Evolutionary conservation across 495 filamentous ascomycete species (phyloP).

Genomic region (Penicillium mononematosum): DNA sequence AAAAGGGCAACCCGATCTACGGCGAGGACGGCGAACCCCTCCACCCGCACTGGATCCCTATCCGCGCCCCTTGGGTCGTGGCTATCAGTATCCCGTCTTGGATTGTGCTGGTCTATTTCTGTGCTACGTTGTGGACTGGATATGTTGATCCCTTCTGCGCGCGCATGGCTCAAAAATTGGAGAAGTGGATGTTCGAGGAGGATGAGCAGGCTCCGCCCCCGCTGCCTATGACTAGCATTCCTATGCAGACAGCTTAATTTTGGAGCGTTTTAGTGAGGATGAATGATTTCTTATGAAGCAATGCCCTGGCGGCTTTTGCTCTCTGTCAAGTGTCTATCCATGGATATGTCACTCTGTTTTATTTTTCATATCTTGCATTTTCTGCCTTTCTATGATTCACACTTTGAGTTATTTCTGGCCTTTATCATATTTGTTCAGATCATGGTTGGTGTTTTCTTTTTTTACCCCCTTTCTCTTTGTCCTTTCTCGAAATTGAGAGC

Average conservation of each 20-base stretch:
- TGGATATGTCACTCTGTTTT: conserved; percentile 3
- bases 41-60: conserved; percentile 31
- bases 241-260: conserved; percentile 40
- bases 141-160: conserved; percentile 68
- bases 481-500: background rate
- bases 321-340: background rate
- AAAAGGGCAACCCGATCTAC: conserved; percentile 28
- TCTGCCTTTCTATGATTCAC: background rate
- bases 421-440: conserved; percentile 5
- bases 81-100: conserved; percentile 53
- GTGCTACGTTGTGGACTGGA: conserved; percentile 60
- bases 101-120: conserved; percentile 56
- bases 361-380: conserved; percentile 2
- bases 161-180: conserved; percentile 56
- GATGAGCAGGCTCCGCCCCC: conserved; percentile 46
- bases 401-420: background rate
- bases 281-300: conserved; percentile 7
- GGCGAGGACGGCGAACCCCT: conserved; percentile 11
- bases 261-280: background rate
- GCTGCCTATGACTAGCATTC: conserved; percentile 36
- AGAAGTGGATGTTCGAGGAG: conserved; percentile 52
- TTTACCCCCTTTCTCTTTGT: background rate
- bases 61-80: conserved; percentile 44
- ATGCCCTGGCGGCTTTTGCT: conserved; percentile 10
- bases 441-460: conserved; percentile 3